phyloP scores from a whole-genome alignment of 345 rosid genomes.

The Eucalyptus regnans region DNA sequence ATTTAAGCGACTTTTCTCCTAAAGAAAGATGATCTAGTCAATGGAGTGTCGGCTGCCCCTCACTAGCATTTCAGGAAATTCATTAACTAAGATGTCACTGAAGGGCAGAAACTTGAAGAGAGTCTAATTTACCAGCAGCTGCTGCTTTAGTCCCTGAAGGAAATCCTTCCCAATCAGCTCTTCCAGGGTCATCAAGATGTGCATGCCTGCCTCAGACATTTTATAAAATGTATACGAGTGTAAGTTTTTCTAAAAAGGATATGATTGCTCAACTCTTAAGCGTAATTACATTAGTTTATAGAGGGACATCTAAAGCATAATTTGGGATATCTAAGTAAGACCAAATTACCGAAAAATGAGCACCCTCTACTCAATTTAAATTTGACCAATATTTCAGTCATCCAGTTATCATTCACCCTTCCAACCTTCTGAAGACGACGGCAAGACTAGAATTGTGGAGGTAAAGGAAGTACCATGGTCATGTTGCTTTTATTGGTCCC shows the following conservation, averaged over 20 bases:
- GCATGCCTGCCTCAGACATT: constrained; percentile 48
- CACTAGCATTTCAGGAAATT: neutral
- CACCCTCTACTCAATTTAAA: neutral
- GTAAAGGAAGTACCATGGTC: neutral
- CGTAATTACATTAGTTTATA: neutral
- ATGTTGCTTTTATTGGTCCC: neutral
- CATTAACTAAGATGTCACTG: neutral
- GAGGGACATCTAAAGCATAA: neutral
- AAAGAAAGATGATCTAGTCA: neutral
- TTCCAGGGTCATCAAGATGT: constrained; percentile 98
- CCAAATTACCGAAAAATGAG: neutral
- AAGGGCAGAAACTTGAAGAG: neutral
- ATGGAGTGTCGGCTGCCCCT: neutral
- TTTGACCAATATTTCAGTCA: neutral
- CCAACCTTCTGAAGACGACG: neutral
- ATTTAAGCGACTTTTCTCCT: neutral
- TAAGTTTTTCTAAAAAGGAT: neutral
- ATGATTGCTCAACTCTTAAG: neutral
- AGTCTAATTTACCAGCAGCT: constrained; percentile 62
- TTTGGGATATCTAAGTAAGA: neutral
- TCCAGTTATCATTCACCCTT: neutral
- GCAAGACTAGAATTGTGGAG: neutral
- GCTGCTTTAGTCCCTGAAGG: constrained; percentile 96
- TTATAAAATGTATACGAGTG: neutral
- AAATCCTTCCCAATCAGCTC: constrained; percentile 97